Evolutionary conservation across 768 basidiomycete genomes (phyloP), one percentile per base, ranked within the genome.

Genomic region (Tricholoma sp.): DNA sequence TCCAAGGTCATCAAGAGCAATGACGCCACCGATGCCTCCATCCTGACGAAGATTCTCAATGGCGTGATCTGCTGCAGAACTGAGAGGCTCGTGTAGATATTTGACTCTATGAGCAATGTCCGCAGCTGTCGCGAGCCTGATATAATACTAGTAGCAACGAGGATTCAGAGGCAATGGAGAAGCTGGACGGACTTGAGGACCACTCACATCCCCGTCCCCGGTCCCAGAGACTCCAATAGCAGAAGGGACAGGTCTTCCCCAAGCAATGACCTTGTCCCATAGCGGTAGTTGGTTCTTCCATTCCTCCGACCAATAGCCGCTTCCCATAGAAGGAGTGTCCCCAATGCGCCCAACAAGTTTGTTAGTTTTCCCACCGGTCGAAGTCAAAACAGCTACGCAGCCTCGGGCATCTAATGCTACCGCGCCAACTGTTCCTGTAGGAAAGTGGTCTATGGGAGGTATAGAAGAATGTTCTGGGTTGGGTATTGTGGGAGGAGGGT

Each of bases 261-360:
- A 15, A 13, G 37, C 6, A 18, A 57, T 66, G 18, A 61, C 6
- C 32, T 50, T 62, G 17, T 24, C 45, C 33, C 56, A 39, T 0
- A 80, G 42, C 18, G 70, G 73, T 58, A 69, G 60, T 61, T 47
- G 50, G 32, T 55, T 57, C 54, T 57, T 58, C 90, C 91, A 93
- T 69, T 90, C 84, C 63, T 89, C 89, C 8, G 89, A 88, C 89
- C 89, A 93, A 70, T 86, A 93, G 0, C 91, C 91, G 11, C 81
- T 73, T 4, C 87, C 89, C 81, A 88, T 85, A 29, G 79, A 67
- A 0, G 91, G 90, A 1, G 91, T 93, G 63, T 92, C 91, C 3
- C 91, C 90, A n/a, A 93, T 74, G 4, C 91, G 78, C 6, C 91
- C 91, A 15, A 84, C 86, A 8, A 91, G 76, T 68, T 94, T 94